Evolutionary conservation across 73 alveolate species (phyloP).

Genomic region (Diophrys sp.): DNA sequence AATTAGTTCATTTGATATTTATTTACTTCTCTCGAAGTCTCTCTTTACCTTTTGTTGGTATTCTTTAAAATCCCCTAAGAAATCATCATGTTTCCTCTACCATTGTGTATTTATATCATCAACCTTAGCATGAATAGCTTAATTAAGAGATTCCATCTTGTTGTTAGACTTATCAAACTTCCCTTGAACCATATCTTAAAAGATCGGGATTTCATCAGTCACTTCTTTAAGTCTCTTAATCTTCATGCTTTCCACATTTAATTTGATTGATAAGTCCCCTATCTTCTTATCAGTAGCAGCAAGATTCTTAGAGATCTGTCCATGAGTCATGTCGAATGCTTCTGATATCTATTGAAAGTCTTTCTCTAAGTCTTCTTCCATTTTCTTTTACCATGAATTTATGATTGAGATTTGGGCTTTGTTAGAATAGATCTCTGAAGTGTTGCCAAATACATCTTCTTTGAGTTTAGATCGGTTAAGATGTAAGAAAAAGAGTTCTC

Average conservation of each 20-base stretch:
- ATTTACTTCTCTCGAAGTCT: constrained; percentile 14
- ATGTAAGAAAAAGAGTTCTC: not conserved
- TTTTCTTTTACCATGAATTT: not conserved
- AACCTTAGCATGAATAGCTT: too few relatives aligned
- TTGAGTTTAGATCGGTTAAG: not conserved
- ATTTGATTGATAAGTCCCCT: not conserved
- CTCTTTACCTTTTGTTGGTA: constrained; percentile 5
- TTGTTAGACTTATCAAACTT: not conserved
- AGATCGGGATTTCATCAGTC: constrained; percentile 15
- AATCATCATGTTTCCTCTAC: not conserved
- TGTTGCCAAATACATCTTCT: not conserved
- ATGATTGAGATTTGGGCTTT: not conserved
- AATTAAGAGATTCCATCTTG: not conserved
- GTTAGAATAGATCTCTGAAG: not conserved
- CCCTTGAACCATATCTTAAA: constrained; percentile 7
- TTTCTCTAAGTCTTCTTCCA: not conserved
- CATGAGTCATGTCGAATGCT: not conserved
- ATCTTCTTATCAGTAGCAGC: not conserved
- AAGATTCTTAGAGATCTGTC: not conserved
- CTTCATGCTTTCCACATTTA: not conserved
- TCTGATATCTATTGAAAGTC: not conserved
- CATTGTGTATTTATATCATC: not conserved
- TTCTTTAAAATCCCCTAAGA: not conserved
- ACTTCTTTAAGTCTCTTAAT: constrained; percentile 8
- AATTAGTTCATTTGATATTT: constrained; percentile 6